Percentiles rank a stretch among this genome's conserved stretches.
phyloP scores from a whole-genome alignment of 1,139 yeast genomes.

The Candida tropicalis region DNA sequence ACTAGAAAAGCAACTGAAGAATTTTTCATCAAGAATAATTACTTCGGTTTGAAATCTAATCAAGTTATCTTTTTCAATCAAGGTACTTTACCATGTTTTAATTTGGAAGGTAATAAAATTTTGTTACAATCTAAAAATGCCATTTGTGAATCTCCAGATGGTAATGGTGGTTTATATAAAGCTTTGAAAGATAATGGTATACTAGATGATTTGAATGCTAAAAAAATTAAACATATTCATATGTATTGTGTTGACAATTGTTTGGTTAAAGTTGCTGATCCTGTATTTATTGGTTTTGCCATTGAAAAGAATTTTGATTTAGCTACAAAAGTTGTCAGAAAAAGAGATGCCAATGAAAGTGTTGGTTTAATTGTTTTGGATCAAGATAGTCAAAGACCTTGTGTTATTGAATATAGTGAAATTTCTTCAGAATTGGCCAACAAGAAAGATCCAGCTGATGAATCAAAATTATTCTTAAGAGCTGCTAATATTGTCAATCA shows the following conservation, averaged over 20 bases:
- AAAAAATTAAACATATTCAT: constrained; percentile 86
- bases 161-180: constrained; percentile 95
- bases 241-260: constrained; percentile 97
- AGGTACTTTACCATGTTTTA: constrained; percentile 92
- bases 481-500: constrained; percentile 99
- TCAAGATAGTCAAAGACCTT: constrained; percentile 62
- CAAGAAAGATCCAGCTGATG: constrained; percentile 51
- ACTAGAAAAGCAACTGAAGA: constrained; percentile 77
- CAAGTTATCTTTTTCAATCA: constrained; percentile 87
- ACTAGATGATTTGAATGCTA: constrained; percentile 64
- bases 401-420: constrained; percentile 95
- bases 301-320: constrained; percentile 64
- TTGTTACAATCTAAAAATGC: constrained; percentile 56
- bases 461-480: constrained; percentile 65
- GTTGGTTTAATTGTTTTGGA: constrained; percentile 91
- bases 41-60: constrained; percentile 64
- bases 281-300: constrained; percentile 87
- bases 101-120: constrained; percentile 67
- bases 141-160: constrained; percentile 91
- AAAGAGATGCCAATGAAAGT: constrained; percentile 81
- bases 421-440: constrained; percentile 75
- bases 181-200: constrained; percentile 72
- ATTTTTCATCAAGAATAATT: constrained; percentile 61
- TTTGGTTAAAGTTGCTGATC: constrained; percentile 93
- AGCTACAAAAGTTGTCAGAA: constrained; percentile 95